These are phyloP conservation scores for Tulasnella calospora DNA, from an alignment of 768 basidiomycete genomes.

Conservation along the genomic window DNA sequence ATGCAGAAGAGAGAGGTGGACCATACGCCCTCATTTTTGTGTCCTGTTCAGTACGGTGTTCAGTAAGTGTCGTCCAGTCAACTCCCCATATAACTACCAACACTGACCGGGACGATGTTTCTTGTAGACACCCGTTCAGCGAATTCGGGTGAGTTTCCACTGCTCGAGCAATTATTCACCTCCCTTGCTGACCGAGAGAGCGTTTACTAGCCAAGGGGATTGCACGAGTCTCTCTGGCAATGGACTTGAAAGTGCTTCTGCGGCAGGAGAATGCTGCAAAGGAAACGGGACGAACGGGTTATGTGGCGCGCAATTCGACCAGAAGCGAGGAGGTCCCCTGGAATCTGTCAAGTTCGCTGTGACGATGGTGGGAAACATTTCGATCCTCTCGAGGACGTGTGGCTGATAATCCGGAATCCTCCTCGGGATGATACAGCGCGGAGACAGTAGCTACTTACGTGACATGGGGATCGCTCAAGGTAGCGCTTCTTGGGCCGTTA, in stretches of 20 bases:
- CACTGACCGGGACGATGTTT: not conserved
- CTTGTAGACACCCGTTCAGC: not conserved
- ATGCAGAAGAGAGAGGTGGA: slow-evolving; percentile 18
- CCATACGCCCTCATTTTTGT: slow-evolving; percentile 11
- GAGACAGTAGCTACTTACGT: not conserved
- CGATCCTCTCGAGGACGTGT: not conserved
- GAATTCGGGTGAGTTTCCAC: not conserved
- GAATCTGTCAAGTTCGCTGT: not conserved
- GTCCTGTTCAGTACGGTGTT: slow-evolving; percentile 16
- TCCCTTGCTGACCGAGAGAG: not conserved
- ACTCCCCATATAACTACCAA: not conserved
- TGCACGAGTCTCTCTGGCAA: not conserved
- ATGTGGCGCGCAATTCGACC: not conserved
- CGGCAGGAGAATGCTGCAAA: slow-evolving; percentile 16
- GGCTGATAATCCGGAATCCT: no score
- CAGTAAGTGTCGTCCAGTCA: not conserved
- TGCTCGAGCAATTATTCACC: not conserved
- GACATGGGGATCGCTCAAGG: not conserved
- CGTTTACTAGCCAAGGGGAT: slow-evolving; percentile 15
- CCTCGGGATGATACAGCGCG: not conserved
- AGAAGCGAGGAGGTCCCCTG: not conserved
- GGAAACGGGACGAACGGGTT: slow-evolving; percentile 2
- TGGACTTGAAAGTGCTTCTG: slow-evolving; percentile 8
- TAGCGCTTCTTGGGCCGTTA: not conserved
- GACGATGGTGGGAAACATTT: not conserved